Conservation (phyloP, 1,139 yeast genomes). For the Zygosaccharomyces pseudobailii region DNA sequence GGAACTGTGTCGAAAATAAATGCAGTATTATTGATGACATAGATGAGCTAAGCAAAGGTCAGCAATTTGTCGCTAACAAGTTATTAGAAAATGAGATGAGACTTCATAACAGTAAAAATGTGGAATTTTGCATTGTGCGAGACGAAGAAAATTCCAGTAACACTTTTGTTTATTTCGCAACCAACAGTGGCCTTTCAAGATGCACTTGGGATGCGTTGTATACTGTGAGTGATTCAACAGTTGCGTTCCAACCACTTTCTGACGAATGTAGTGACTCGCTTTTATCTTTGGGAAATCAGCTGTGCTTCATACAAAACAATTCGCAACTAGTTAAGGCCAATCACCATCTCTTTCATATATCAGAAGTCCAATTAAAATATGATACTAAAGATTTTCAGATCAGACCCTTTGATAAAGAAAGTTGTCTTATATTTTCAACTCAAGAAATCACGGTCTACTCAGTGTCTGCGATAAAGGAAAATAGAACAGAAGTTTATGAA, state of each 20-base stretch:
- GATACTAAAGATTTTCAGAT: slow-evolving; percentile 9
- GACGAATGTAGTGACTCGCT: neutral
- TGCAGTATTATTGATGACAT: slow-evolving; percentile 11
- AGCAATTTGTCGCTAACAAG: neutral
- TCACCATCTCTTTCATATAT: neutral
- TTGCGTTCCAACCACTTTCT: neutral
- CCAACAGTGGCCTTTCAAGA: neutral
- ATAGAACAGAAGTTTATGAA: slow-evolving; percentile 9
- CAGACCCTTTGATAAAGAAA: slow-evolving; percentile 4
- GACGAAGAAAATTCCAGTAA: neutral
- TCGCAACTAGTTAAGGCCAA: slow-evolving; percentile 1
- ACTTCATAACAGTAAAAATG: neutral
- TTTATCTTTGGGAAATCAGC: neutral
- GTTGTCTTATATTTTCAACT: slow-evolving; percentile 11
- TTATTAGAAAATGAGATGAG: neutral
- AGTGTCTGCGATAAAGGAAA: neutral
- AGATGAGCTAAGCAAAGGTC: neutral
- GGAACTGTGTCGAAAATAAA: slow-evolving; percentile 14
- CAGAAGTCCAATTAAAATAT: slow-evolving; percentile 4
- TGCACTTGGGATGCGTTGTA: neutral
- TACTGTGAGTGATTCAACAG: neutral
- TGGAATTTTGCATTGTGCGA: slow-evolving; percentile 1
- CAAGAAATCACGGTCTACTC: slow-evolving; percentile 8
- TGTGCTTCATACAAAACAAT: slow-evolving; percentile 4
- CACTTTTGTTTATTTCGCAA: slow-evolving; percentile 4